Evolutionary conservation across 495 filamentous ascomycete species (phyloP).

Genomic region (Aspergillus heteromorphus): DNA sequence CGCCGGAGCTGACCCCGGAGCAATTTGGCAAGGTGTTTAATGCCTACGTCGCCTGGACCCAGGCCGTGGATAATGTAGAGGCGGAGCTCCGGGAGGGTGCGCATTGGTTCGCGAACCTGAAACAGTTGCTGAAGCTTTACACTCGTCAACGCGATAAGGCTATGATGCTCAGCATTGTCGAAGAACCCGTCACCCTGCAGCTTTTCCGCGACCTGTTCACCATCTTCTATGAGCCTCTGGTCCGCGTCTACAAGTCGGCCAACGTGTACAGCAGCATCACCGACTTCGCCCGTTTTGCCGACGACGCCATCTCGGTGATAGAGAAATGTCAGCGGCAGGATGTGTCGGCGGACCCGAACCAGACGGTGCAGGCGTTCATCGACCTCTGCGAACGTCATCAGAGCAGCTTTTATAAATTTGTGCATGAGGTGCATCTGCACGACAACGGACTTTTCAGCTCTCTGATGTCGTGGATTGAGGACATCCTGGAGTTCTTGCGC

Average conservation of each 20-base stretch:
- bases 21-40: constrained; percentile 86
- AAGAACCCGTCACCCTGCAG: constrained; percentile 89
- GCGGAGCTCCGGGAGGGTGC: constrained; percentile 83
- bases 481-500: constrained; percentile 89
- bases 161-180: constrained; percentile 94
- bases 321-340: constrained; percentile 88
- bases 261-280: constrained; percentile 97
- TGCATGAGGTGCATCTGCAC: constrained; percentile 97
- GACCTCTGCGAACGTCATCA: constrained; percentile 94
- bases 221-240: constrained; percentile 96
- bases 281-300: constrained; percentile 87
- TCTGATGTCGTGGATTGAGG: constrained; percentile 95
- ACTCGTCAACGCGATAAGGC: constrained; percentile 89
- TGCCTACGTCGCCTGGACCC: constrained; percentile 94
- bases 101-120: constrained; percentile 86
- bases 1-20: constrained; percentile 59
- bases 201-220: constrained; percentile 95
- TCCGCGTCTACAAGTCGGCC: constrained; percentile 96
- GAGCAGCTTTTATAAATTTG: constrained; percentile 96
- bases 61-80: constrained; percentile 86
- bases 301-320: constrained; percentile 85
- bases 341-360: constrained; percentile 89
- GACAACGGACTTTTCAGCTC: constrained; percentile 95
- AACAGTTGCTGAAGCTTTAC: constrained; percentile 90
- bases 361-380: constrained; percentile 98